Conservation (phyloP, 2,329 filamentous ascomycete genomes). For the Mycosphaerella sp. region DNA sequence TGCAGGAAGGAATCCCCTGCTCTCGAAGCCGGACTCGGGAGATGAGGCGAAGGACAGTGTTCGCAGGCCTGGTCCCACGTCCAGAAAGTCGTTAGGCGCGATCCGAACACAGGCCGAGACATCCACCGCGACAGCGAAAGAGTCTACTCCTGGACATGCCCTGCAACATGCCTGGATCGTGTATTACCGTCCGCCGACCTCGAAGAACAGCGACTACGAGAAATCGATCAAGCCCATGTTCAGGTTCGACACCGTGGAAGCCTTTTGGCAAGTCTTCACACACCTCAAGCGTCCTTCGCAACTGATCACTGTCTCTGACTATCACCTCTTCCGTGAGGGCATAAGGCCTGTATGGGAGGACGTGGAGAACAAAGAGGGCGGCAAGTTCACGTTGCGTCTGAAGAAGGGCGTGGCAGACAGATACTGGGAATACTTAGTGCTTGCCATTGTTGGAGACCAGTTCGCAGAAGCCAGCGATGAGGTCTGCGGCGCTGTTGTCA, state of each 20-base stretch:
- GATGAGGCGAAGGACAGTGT: slow-evolving; percentile 35
- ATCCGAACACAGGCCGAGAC: slow-evolving; percentile 16
- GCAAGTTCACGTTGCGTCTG: slow-evolving; percentile 94
- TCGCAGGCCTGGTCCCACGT: slow-evolving; percentile 20
- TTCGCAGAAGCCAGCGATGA: slow-evolving; percentile 90
- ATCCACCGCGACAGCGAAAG: slow-evolving; percentile 35
- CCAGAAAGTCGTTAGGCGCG: slow-evolving; percentile 27
- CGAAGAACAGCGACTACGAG: slow-evolving; percentile 97
- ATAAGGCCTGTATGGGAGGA: slow-evolving; percentile 98
- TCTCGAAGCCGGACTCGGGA: slow-evolving; percentile 58
- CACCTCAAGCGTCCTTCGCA: slow-evolving; percentile 85
- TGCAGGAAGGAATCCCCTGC: slow-evolving; percentile 52
- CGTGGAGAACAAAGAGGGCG: slow-evolving; percentile 89
- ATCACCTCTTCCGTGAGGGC: slow-evolving; percentile 95
- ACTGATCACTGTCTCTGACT: slow-evolving; percentile 89
- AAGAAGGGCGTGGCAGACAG: slow-evolving; percentile 97
- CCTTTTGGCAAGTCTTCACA: slow-evolving; percentile 83
- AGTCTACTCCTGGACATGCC: slow-evolving; percentile 31
- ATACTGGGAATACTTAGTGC: slow-evolving; percentile 91
- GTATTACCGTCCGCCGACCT: slow-evolving; percentile 94
- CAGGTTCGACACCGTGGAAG: slow-evolving; percentile 72
- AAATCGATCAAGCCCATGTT: slow-evolving; percentile 89
- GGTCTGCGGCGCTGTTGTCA: slow-evolving; percentile 89
- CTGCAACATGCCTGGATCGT: slow-evolving; percentile 89
- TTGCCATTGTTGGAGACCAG: slow-evolving; percentile 88